Base-by-base conservation (phyloP, 257 asterid species). In the Cynanchum wilfordii region DNA sequence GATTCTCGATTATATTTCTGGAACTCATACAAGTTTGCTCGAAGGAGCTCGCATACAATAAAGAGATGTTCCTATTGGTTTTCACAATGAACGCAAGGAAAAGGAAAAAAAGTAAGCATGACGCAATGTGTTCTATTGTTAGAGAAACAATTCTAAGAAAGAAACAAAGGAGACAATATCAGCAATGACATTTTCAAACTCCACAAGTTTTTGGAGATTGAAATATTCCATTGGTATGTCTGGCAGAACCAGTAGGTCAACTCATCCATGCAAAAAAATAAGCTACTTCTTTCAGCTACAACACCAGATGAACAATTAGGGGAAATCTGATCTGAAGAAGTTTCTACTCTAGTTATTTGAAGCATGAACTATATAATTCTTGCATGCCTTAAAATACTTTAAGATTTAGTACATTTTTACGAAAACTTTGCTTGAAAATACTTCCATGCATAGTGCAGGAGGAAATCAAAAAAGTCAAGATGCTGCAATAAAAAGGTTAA, bases 1-100 rank as follows among this genome's bases (percentile, higher is more conserved):
- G 97, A 93, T 83, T 91, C 97, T 76, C 76, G 89, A 71, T 86
- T 89, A 80, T 78, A 89, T 79, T 93, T 93, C 79, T 89, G 97
- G 80, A 93, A 88, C 75, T 91, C 98, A 24, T 93, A 93, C 80
- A 91, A 81, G 80, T 93, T 89, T 72, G 96, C 96, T 78, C 90
- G 86, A 15, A 93, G 90, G 78, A 93, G 98, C 76, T 93, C 98
- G 22, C 93, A 88, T 13, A 93, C 96, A 15, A 93, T 93, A 69
- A 93, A 87, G 24, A 93, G 78, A 83, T 93, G 98, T 77, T 91
- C 98, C 98, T 91, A 57, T 42, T 25, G 22, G 68, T 71, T 30
- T 42, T 42, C 30, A 51, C 8, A 30, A 27, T 24, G 13, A 65
- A 13, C 38, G 55, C 71, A 9, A 8, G 5, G 27, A 40, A 56